Conservation (phyloP, 2,329 filamentous ascomycete species). For the Trichophyton simii region DNA sequence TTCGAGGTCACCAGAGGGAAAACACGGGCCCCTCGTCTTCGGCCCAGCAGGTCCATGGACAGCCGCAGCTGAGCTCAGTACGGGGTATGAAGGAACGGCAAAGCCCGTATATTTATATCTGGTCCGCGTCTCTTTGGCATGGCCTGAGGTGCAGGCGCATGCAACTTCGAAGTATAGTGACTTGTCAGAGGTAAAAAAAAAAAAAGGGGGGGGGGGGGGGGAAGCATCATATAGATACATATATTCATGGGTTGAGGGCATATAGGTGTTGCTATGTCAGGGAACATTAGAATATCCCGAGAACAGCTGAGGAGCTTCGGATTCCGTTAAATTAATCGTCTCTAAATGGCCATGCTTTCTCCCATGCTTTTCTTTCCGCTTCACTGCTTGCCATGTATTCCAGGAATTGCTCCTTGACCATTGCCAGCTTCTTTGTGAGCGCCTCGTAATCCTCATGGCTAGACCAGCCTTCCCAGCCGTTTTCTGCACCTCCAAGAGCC, state of each 20-base stretch:
- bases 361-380: neutral
- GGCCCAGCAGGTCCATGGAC: neutral
- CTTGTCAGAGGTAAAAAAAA: neutral
- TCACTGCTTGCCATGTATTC: neutral
- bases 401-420: neutral
- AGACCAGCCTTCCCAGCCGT: slow-evolving; percentile 7
- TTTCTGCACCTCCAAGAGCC: slow-evolving; percentile 5
- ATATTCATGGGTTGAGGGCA: neutral
- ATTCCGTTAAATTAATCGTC: neutral
- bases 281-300: too few species aligned
- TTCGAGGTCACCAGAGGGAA: neutral
- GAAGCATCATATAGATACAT: neutral
- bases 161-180: neutral
- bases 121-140: neutral
- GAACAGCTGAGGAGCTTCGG: too few species aligned
- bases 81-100: neutral
- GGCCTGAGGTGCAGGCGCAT: neutral
- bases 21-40: neutral
- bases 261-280: neutral
- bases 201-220: neutral
- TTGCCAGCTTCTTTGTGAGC: neutral
- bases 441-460: slow-evolving; percentile 6
- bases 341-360: neutral
- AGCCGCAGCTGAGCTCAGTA: neutral
- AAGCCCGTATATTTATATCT: neutral